Percentiles rank a stretch among this genome's conserved stretches.
These are phyloP conservation scores for Ampelomyces quisqualis DNA, from an alignment of 2,329 filamentous ascomycete genomes.

Conservation along the genomic window DNA sequence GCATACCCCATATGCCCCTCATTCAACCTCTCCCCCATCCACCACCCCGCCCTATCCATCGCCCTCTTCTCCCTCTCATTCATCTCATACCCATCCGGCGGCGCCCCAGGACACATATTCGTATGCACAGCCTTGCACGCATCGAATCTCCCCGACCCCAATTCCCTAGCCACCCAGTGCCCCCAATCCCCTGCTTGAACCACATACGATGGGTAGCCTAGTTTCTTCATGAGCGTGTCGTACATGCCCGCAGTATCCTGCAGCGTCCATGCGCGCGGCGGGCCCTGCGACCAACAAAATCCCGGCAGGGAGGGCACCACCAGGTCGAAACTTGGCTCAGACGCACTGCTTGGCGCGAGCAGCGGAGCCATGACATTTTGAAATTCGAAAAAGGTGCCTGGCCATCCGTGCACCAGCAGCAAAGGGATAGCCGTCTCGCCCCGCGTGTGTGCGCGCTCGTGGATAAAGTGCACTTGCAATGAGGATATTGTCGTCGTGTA, in stretches of 20 bases:
- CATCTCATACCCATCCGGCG: conserved; percentile 33
- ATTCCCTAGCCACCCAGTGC: conserved; percentile 45
- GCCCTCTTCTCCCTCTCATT: conserved; percentile 39
- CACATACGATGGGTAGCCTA: conserved; percentile 45
- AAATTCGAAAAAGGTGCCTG: conserved; percentile 49
- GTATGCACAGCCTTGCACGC: conserved; percentile 46
- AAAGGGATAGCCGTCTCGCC: conserved; percentile 45
- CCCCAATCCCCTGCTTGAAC: conserved; percentile 48
- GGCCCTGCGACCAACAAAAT: conserved; percentile 24
- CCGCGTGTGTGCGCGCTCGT: conserved; percentile 31
- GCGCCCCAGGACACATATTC: conserved; percentile 45
- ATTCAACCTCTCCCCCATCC: conserved; percentile 26
- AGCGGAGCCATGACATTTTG: conserved; percentile 43
- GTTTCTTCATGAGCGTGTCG: conserved; percentile 29
- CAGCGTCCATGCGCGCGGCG: conserved; percentile 33
- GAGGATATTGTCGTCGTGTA: conserved; percentile 41
- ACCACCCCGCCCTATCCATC: conserved; percentile 39
- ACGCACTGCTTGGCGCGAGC: conserved; percentile 28
- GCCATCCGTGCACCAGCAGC: conserved; percentile 50
- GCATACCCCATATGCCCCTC: conserved; percentile 48
- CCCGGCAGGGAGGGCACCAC: conserved; percentile 59
- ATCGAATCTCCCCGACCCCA: conserved; percentile 39
- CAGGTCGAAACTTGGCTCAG: conserved; percentile 52
- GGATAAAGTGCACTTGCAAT: conserved; percentile 45
- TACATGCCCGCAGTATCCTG: conserved; percentile 50